Conservation (phyloP, 352 stramenopile genomes). For the Globisporangium ultimum region DNA sequence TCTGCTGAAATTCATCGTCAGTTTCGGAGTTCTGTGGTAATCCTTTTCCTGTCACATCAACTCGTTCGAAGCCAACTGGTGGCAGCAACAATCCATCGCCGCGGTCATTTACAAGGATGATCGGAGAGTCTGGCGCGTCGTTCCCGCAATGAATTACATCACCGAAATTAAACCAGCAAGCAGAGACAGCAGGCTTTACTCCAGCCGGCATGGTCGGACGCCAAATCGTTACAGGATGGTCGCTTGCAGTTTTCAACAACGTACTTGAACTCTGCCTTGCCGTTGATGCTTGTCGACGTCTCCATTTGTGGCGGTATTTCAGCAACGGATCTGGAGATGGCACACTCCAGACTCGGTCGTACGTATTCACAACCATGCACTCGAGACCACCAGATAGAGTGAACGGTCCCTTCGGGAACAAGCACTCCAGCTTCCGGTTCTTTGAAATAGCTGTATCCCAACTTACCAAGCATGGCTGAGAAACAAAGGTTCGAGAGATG, state of each 20-base stretch:
- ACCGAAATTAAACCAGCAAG: constrained; percentile 67
- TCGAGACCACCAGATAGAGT: constrained; percentile 66
- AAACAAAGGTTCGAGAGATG: constrained; percentile 56
- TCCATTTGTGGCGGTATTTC: constrained; percentile 81
- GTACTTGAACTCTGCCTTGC: neutral
- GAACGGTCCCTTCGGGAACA: constrained; percentile 73
- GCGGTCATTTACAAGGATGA: constrained; percentile 61
- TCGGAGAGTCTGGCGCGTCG: constrained; percentile 48
- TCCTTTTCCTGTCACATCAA: constrained; percentile 81
- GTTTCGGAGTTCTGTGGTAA: constrained; percentile 74
- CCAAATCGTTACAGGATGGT: constrained; percentile 75
- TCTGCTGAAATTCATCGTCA: constrained; percentile 74
- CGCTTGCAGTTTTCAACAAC: constrained; percentile 43
- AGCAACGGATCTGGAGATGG: constrained; percentile 73
- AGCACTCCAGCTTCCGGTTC: constrained; percentile 33
- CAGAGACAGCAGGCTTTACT: constrained; percentile 26
- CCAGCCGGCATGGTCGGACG: constrained; percentile 42
- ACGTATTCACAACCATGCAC: constrained; percentile 67
- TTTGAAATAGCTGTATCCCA: constrained; percentile 50
- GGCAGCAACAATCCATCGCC: constrained; percentile 45
- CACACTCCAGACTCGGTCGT: constrained; percentile 81
- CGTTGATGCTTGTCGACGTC: constrained; percentile 33
- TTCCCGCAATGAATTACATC: constrained; percentile 67
- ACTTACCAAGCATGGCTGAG: constrained; percentile 23
- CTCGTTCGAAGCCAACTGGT: constrained; percentile 72